Evolutionary conservation across 2,329 filamentous ascomycete genomes (phyloP).

Genomic region (Cladosporium sp.): DNA sequence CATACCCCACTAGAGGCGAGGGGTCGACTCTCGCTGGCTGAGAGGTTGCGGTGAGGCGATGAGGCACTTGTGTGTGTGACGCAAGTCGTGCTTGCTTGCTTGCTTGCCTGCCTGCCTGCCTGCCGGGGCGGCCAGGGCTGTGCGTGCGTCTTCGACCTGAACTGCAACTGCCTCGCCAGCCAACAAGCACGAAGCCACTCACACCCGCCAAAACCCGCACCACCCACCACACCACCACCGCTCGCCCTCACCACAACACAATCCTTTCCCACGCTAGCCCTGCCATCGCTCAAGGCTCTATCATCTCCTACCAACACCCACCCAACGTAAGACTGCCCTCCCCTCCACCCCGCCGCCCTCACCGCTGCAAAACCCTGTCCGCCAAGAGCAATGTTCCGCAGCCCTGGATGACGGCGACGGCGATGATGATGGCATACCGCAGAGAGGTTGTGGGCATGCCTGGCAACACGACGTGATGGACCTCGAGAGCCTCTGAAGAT

Average conservation of each 20-base stretch:
- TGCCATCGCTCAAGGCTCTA: constrained; percentile 9
- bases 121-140: not conserved
- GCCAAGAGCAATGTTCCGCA: constrained; percentile 13
- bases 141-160: not conserved
- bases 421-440: not conserved
- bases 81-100: not conserved
- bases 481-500: not conserved
- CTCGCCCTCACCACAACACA: constrained; percentile 9
- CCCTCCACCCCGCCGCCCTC: constrained; percentile 2
- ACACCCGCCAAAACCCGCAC: constrained; percentile 8
- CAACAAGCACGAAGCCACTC: constrained; percentile 8
- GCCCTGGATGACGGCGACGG: not conserved
- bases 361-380: constrained; percentile 15
- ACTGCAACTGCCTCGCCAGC: constrained; percentile 14
- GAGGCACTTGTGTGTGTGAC: constrained; percentile 6
- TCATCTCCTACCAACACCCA: constrained; percentile 13
- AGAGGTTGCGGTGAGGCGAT: not conserved
- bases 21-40: not conserved
- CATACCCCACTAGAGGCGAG: constrained; percentile 4
- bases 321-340: constrained; percentile 13
- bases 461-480: not conserved
- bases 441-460: not conserved
- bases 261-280: constrained; percentile 16
- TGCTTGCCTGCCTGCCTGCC: no score
- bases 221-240: constrained; percentile 12